A percentile compares a stretch with the other conserved stretches of the same genome.
Evolutionary conservation across 805 yeast genomes (phyloP).

Genomic region (Nakazawaea populi): DNA sequence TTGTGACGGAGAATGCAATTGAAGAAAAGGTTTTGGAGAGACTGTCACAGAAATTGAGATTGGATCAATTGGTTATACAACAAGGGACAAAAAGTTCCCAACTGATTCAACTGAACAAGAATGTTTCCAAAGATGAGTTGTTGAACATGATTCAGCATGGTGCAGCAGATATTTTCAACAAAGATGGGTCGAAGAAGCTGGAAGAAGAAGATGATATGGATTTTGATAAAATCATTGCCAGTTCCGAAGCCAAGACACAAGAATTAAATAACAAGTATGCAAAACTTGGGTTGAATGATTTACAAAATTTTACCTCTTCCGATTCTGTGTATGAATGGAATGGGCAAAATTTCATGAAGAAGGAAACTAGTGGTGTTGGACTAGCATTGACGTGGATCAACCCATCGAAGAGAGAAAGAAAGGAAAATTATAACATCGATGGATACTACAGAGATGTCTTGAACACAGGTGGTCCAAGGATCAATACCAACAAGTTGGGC

Average conservation of each 20-base stretch:
- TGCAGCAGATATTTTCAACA: constrained; percentile 57
- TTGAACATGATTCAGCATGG: constrained; percentile 81
- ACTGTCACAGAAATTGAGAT: constrained; percentile 72
- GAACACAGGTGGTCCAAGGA: constrained; percentile 58
- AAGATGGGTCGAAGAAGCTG: constrained; percentile 18
- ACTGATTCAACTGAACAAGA: constrained; percentile 28
- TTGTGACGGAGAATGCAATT: constrained; percentile 76
- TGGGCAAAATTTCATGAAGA: constrained; percentile 75
- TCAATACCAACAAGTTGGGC: constrained; percentile 30
- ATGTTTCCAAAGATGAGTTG: constrained; percentile 61
- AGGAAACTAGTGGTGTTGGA: constrained; percentile 37
- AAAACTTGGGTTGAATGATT: constrained; percentile 66
- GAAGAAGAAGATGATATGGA: constrained; percentile 38
- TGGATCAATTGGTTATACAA: constrained; percentile 79
- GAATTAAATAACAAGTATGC: constrained; percentile 59
- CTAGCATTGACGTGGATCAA: constrained; percentile 67
- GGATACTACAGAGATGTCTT: constrained; percentile 53
- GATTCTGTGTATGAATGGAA: constrained; percentile 82
- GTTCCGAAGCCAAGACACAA: constrained; percentile 59
- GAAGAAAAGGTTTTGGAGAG: constrained; percentile 79
- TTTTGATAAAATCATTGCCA: constrained; percentile 52
- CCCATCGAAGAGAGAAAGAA: constrained; percentile 80
- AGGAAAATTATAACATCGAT: constrained; percentile 82
- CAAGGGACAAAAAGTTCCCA: constrained; percentile 43
- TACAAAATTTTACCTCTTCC: constrained; percentile 69